Conservation (phyloP, 1,284 basidiomycete species). For the Malassezia yamatoensis region DNA sequence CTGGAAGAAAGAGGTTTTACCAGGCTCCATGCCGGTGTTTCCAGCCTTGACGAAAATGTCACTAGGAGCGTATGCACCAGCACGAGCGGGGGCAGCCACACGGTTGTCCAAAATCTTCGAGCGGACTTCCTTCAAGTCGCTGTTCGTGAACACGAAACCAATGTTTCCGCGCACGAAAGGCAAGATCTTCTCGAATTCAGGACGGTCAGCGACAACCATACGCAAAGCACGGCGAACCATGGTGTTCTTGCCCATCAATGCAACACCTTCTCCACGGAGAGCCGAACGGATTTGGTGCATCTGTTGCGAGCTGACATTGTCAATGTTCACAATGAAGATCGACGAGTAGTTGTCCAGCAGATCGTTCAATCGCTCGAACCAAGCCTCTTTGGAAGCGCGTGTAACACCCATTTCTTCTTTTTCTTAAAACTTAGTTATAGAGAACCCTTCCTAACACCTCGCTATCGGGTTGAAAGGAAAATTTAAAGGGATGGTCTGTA, state of each 20-base stretch:
- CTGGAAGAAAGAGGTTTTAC: conserved; percentile 76
- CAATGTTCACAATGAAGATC: conserved; percentile 98
- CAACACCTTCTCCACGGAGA: conserved; percentile 85
- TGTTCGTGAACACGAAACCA: conserved; percentile 93
- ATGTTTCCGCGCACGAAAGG: conserved; percentile 95
- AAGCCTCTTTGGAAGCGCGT: conserved; percentile 79
- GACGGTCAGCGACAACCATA: conserved; percentile 74
- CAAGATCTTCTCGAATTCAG: conserved; percentile 89
- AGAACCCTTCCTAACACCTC: conserved; percentile 40
- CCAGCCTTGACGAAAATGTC: conserved; percentile 85
- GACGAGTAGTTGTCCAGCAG: conserved; percentile 82
- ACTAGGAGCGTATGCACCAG: conserved; percentile 85
- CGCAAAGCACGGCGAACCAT: conserved; percentile 98
- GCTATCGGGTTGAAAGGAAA: conserved; percentile 36
- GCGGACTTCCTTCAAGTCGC: conserved; percentile 88
- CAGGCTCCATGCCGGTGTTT: conserved; percentile 99
- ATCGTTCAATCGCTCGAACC: conserved; percentile 90
- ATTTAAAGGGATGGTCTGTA: conserved; percentile 21
- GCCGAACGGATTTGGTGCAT: conserved; percentile 95
- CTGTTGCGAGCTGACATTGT: conserved; percentile 99
- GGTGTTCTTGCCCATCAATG: conserved; percentile 99
- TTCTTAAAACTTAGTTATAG: too few species aligned
- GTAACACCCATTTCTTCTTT: conserved; percentile 67
- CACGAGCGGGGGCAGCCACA: conserved; percentile 94
- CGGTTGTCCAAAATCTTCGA: conserved; percentile 88